These are phyloP conservation scores for Actinomucor elegans DNA, from an alignment of 371 early-diverging fungal species.

Conservation along the genomic window DNA sequence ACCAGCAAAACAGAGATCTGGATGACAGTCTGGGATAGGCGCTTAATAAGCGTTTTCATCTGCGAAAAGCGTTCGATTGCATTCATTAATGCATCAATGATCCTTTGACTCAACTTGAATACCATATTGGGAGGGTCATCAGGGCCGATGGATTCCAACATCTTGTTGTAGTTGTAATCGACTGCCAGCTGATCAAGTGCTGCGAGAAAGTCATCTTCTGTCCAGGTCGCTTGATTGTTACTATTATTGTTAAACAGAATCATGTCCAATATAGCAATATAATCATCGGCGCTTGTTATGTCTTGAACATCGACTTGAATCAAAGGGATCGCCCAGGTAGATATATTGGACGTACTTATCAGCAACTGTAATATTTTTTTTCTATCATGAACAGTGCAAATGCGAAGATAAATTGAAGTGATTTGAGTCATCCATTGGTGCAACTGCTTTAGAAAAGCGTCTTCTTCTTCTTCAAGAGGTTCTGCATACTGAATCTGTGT, in stretches of 20 bases:
- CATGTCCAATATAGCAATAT: conserved; percentile 33
- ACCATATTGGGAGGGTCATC: background rate
- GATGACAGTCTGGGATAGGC: conserved; percentile 45
- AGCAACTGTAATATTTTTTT: conserved; percentile 47
- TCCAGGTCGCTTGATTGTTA: conserved; percentile 32
- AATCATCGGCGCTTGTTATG: conserved; percentile 16
- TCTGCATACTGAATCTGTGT: background rate
- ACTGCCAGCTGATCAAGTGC: conserved; percentile 65
- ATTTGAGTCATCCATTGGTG: conserved; percentile 18
- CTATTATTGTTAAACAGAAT: conserved; percentile 18
- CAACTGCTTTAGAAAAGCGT: background rate
- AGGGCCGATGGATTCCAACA: background rate
- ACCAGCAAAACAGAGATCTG: conserved; percentile 38
- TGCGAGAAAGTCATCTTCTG: conserved; percentile 62
- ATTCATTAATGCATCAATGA: conserved; percentile 27
- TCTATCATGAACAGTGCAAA: conserved; percentile 1
- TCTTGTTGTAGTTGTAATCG: conserved; percentile 15
- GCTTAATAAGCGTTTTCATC: conserved; percentile 31
- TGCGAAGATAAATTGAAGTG: conserved; percentile 5
- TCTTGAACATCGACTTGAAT: conserved; percentile 41
- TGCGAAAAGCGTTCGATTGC: conserved; percentile 18
- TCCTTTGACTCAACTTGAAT: conserved; percentile 31
- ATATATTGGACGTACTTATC: conserved; percentile 38
- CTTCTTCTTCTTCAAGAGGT: background rate
- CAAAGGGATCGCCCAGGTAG: conserved; percentile 56